Conservation (phyloP, 2,329 filamentous ascomycete species). For the Trichoderma koningiopsis region DNA sequence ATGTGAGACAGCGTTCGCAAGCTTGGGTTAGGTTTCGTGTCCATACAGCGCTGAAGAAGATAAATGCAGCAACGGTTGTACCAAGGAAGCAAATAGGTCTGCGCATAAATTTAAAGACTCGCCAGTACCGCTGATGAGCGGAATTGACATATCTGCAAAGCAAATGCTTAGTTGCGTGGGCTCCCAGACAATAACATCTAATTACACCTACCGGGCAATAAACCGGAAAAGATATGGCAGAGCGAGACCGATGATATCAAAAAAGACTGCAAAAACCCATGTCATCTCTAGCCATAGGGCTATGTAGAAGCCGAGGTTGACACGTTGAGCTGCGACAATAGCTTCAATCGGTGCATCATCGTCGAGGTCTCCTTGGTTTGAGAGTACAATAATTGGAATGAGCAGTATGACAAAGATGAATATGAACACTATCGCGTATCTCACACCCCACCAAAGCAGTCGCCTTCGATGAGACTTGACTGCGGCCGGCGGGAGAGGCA, state of each 20-base stretch:
- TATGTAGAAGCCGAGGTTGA: not conserved
- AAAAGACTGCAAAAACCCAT: not conserved
- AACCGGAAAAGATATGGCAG: not conserved
- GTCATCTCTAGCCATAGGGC: not conserved
- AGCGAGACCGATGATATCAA: not conserved
- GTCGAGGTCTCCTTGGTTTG: not conserved
- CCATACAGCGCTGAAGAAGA: constrained; percentile 11
- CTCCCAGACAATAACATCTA: not conserved
- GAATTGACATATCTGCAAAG: constrained; percentile 35
- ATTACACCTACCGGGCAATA: not conserved
- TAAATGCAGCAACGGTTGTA: constrained; percentile 27
- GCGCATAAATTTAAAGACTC: constrained; percentile 32
- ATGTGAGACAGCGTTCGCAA: not conserved
- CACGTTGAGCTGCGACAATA: not conserved
- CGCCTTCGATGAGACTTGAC: not conserved
- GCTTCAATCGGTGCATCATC: not conserved
- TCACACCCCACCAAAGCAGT: not conserved
- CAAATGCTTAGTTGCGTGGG: not conserved
- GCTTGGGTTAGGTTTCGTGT: not conserved
- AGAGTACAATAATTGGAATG: not conserved
- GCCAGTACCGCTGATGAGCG: constrained; percentile 36
- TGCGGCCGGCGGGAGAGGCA: not conserved
- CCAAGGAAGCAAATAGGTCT: constrained; percentile 32
- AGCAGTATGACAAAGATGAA: not conserved
- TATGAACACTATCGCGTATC: not conserved